These are phyloP conservation scores for Beauveria caledonica DNA, from an alignment of 2,329 filamentous ascomycete genomes.

Conservation along the genomic window DNA sequence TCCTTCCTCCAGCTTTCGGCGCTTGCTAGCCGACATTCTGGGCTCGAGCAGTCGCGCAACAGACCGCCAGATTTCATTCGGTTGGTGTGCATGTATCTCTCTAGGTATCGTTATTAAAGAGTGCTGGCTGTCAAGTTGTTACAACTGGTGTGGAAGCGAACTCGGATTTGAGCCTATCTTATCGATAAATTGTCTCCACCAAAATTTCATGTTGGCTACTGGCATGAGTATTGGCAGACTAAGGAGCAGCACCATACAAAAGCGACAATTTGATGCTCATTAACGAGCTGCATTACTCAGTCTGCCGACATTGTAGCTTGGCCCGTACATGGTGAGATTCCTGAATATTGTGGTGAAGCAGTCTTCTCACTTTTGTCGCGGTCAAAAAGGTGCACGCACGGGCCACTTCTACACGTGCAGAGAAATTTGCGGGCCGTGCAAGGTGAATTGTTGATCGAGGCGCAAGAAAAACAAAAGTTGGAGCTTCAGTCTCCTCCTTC, in stretches of 20 bases:
- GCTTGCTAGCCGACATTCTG: slow-evolving; percentile 25
- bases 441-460: not conserved
- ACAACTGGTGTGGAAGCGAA: not conserved
- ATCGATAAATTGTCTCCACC: slow-evolving; percentile 3
- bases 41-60: not conserved
- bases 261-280: not conserved
- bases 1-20: slow-evolving; percentile 28
- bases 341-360: not conserved
- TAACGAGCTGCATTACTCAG: not conserved
- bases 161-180: not conserved
- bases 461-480: not conserved
- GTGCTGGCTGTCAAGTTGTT: not conserved
- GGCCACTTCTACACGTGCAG: slow-evolving; percentile 8
- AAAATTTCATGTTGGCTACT: not conserved
- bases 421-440: slow-evolving; percentile 2
- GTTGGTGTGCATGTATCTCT: not conserved
- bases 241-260: not conserved
- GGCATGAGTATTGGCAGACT: not conserved
- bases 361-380: not conserved
- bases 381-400: not conserved
- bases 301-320: no score
- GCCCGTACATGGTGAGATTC: no score
- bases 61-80: not conserved
- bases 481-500: not conserved
- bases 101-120: not conserved